These are phyloP conservation scores for Austroboletus eburneus DNA, from an alignment of 768 basidiomycete genomes.

Conservation along the genomic window DNA sequence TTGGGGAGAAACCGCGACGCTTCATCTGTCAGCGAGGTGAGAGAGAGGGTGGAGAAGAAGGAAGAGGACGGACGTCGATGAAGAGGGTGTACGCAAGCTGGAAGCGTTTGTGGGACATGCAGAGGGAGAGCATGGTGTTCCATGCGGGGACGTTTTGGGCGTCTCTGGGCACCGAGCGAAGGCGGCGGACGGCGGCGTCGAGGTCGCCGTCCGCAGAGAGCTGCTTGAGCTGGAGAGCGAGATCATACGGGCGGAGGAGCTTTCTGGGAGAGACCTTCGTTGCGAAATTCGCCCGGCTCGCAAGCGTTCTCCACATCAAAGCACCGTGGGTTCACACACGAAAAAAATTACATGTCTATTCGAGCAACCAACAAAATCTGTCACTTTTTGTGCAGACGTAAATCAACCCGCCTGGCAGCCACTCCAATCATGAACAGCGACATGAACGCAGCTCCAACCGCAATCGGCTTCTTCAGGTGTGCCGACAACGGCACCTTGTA, in stretches of 20 bases:
- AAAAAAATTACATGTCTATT: too few relatives aligned
- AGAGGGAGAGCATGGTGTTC: slow-evolving; percentile 74
- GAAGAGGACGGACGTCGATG: slow-evolving; percentile 50
- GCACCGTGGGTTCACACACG: slow-evolving; percentile 4
- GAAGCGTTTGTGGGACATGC: slow-evolving; percentile 52
- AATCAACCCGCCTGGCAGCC: slow-evolving; percentile 48
- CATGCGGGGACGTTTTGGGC: slow-evolving; percentile 74
- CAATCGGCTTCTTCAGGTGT: slow-evolving; percentile 83
- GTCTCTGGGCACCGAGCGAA: slow-evolving; percentile 67
- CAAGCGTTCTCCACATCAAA: slow-evolving; percentile 10
- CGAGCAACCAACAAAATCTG: too few relatives aligned
- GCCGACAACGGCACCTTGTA: slow-evolving; percentile 79
- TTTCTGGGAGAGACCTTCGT: slow-evolving; percentile 6
- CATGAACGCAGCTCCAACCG: slow-evolving; percentile 69
- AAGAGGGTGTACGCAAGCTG: slow-evolving; percentile 63
- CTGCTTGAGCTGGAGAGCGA: slow-evolving; percentile 55
- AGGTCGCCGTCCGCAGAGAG: slow-evolving; percentile 52
- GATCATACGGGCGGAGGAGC: slow-evolving; percentile 58
- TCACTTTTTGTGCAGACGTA: slow-evolving; percentile 42
- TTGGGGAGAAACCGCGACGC: slow-evolving; percentile 72
- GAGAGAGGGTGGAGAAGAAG: slow-evolving; percentile 12
- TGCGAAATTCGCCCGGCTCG: slow-evolving; percentile 6
- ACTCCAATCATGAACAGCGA: slow-evolving; percentile 54
- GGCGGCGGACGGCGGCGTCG: slow-evolving; percentile 58
- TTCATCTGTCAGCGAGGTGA: slow-evolving; percentile 59